Conservation (phyloP, 208 protist genomes). For the Tritrichomonas foetus region DNA sequence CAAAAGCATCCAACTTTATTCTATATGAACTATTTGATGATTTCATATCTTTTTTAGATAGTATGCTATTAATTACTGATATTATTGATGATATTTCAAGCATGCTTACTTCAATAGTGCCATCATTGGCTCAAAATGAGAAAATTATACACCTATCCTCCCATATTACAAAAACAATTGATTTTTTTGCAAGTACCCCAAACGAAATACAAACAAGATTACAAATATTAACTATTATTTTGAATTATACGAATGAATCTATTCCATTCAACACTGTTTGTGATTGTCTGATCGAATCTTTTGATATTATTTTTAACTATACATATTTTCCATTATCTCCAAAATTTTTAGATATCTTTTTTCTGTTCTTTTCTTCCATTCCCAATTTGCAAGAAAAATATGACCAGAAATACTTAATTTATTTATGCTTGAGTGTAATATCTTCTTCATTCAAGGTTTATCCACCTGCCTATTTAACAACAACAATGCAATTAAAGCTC, state of each 20-base stretch:
- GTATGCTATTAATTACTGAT: background rate
- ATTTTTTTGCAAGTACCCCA: background rate
- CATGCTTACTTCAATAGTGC: background rate
- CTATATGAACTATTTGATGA: background rate
- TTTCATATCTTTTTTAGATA: background rate
- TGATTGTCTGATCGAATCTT: background rate
- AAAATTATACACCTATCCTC: background rate
- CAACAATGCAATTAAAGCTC: background rate
- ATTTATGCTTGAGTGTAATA: background rate
- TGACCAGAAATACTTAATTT: background rate
- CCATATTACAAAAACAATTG: background rate
- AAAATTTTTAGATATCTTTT: background rate
- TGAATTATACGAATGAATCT: background rate
- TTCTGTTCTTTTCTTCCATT: background rate
- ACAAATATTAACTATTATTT: background rate
- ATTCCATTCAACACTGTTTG: background rate
- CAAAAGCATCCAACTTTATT: background rate
- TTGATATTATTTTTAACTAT: no score
- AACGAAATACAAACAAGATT: background rate
- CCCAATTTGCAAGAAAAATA: background rate
- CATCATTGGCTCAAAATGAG: background rate
- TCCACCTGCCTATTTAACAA: background rate
- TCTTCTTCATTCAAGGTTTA: background rate
- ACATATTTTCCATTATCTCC: background rate
- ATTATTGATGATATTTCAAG: background rate